Evolutionary conservation across 2,329 filamentous ascomycete genomes (phyloP), one percentile per base, ranked within the genome.

Genomic region (Helotiales sp.): DNA sequence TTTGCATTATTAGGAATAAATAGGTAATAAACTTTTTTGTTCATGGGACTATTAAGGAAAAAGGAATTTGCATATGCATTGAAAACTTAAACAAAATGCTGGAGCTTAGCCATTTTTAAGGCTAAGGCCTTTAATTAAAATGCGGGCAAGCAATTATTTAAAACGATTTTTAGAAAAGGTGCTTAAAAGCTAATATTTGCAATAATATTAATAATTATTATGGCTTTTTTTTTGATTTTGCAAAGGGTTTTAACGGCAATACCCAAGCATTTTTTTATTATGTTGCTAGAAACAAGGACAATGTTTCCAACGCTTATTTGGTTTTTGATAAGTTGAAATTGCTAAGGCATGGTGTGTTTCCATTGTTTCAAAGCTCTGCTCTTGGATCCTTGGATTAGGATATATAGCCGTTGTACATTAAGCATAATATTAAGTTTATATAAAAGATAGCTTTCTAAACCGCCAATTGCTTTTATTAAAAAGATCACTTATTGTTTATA

Each of bases 381-480:
- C 17, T 62, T n/a, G 45, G 61, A 45, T 61, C 45, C 54, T 30
- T 37, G 52, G 45, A 67, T 67, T 37, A 67, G 54, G 7, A 67
- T 11, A 20, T 67, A 67, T n/a, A 62, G 45, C 49, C 24, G 2
- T 20, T 52, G 50, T 54, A 67, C 30, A 37, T 64, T 17, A 47
- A 67, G 65, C 20, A 67, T 47, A 60, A 64, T 54, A 15, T 4
- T 26, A 40, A 67, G 61, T 22, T 64, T 67, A 61, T 67, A 67
- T 15, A 67, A 10, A 34, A 67, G 61, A 47, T 28, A 67, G 20
- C 43, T 40, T 55, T 52, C 28, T 43, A 67, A 32, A 26, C 50
- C 52, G 28, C 65, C n/a, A 49, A 37, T 67, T 11, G 24, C 49
- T 4, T 59, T n/a, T 8, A 43, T 67, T 43, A 67, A 63, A 43